Percentiles rank a stretch among this genome's conserved stretches.
phyloP scores from a whole-genome alignment of 2,329 filamentous ascomycete species.

The Aspergillus sp. region DNA sequence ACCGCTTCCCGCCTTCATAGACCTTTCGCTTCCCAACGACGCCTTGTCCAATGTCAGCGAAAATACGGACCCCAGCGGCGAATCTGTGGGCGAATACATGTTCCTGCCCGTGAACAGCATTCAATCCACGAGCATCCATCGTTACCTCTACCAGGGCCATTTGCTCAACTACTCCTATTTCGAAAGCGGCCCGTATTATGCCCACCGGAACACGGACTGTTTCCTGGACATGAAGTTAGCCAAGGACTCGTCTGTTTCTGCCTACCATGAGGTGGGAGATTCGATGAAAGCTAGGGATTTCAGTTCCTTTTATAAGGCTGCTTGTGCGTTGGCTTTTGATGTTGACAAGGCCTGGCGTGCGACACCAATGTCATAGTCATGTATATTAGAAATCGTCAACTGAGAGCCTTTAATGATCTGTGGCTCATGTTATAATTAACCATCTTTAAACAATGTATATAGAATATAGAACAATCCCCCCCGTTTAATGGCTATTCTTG shows the following conservation, averaged over 20 bases:
- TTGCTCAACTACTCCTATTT: constrained; percentile 32
- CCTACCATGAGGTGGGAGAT: constrained; percentile 8
- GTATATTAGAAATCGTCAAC: background rate
- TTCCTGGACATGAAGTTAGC: constrained; percentile 30
- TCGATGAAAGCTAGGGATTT: constrained; percentile 20
- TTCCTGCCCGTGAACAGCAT: constrained; percentile 33
- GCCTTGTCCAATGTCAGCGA: constrained; percentile 12
- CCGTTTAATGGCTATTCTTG: background rate
- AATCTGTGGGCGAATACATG: constrained; percentile 33
- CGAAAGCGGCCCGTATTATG: constrained; percentile 33
- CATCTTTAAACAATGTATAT: background rate
- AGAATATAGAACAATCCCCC: background rate
- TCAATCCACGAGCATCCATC: constrained; percentile 26
- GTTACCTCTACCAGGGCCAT: constrained; percentile 34
- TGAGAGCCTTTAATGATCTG: background rate
- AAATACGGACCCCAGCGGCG: constrained; percentile 7
- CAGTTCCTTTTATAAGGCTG: constrained; percentile 35
- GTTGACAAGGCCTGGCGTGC: constrained; percentile 23
- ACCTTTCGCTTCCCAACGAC: constrained; percentile 29
- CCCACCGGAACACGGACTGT: constrained; percentile 30
- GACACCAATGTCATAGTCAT: constrained; percentile 3
- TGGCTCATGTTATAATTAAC: background rate
- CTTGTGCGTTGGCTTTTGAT: constrained; percentile 40
- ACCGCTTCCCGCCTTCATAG: constrained; percentile 32
- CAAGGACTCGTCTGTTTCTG: constrained; percentile 2